Evolutionary conservation across 192 early-diverging fungal genomes (phyloP), one percentile per base, ranked within the genome.

Genomic region (Geosiphon pyriformis): DNA sequence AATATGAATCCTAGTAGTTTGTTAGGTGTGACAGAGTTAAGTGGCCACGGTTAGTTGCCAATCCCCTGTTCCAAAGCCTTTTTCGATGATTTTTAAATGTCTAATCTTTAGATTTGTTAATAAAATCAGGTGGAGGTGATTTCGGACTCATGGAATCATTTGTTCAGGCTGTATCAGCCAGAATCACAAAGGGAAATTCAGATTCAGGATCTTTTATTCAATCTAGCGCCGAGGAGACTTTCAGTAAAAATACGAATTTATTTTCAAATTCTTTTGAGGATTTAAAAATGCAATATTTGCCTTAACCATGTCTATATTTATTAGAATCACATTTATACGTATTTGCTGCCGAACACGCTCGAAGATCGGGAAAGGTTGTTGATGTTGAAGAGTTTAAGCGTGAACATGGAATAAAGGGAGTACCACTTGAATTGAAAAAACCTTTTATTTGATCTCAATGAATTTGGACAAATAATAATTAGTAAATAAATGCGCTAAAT

Each of bases 261-360:
- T n/a, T n/a, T n/a, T n/a, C n/a, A n/a, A n/a, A n/a, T n/a, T n/a
- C n/a, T n/a, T n/a, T n/a, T n/a, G n/a, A n/a, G n/a, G n/a, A n/a
- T n/a, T n/a, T n/a, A n/a, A n/a, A n/a, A n/a, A n/a, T n/a, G n/a
- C n/a, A n/a, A n/a, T n/a, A 35, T 23, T 65, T 29, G 12, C 18
- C 10, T 62, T 15, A 29, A 62, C 60, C 10, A 48, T 20, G 8
- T 11, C 15, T 20, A 23, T 30, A 15, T 20, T 64, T 4, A 11
- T 18, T 46, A 69, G 68, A 61, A 18, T 68, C 71, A 3, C 71
- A 72, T 48, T 23, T 72, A 15, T 72, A 68, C 47, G 71, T 72
- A 20, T 72, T 72, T 67, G 71, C 65, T 0, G 71, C 71, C 8
- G 71, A 72, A 51, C 49, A 67, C n/a, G 66, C 71, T 2, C 55